Conservation (phyloP, 768 basidiomycete genomes). For the Glaciozyma martinii region DNA sequence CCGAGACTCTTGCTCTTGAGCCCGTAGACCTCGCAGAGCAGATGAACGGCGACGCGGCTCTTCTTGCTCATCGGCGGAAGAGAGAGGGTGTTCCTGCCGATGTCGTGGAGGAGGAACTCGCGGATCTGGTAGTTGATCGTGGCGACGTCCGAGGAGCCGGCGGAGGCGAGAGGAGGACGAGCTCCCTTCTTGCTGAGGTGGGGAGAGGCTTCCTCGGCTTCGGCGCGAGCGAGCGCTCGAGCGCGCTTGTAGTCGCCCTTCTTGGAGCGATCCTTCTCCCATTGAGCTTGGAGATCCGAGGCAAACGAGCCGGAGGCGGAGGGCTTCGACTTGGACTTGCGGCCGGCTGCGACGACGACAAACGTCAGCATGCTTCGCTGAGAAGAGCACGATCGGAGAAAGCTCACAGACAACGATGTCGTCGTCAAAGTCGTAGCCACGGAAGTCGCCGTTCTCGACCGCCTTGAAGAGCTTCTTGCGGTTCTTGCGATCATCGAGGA, state of each 20-base stretch:
- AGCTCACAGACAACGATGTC: slow-evolving; percentile 5
- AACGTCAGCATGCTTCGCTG: background rate
- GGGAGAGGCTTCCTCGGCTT: slow-evolving; percentile 49
- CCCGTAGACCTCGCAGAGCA: slow-evolving; percentile 67
- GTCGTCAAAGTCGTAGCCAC: slow-evolving; percentile 22
- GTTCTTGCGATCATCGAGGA: slow-evolving; percentile 16
- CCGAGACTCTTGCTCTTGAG: slow-evolving; percentile 69
- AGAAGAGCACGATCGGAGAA: background rate
- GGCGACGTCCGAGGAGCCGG: slow-evolving; percentile 44
- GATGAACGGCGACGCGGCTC: slow-evolving; percentile 63
- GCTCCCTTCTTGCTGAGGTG: slow-evolving; percentile 48
- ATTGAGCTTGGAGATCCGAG: slow-evolving; percentile 54
- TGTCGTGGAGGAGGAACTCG: slow-evolving; percentile 55
- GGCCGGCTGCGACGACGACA: background rate
- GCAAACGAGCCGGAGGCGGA: slow-evolving; percentile 44
- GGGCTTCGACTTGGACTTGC: slow-evolving; percentile 41
- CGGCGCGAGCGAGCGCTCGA: slow-evolving; percentile 52
- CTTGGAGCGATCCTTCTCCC: slow-evolving; percentile 71
- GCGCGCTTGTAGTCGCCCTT: slow-evolving; percentile 67
- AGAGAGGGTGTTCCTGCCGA: slow-evolving; percentile 50
- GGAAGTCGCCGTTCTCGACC: slow-evolving; percentile 22
- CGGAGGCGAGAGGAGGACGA: slow-evolving; percentile 46
- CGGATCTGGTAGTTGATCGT: slow-evolving; percentile 64
- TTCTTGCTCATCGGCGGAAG: slow-evolving; percentile 71
- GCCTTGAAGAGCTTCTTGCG: slow-evolving; percentile 31